These are phyloP conservation scores for Cyberlindnera samutprakarnensis DNA, from an alignment of 805 yeast species.

Conservation along the genomic window DNA sequence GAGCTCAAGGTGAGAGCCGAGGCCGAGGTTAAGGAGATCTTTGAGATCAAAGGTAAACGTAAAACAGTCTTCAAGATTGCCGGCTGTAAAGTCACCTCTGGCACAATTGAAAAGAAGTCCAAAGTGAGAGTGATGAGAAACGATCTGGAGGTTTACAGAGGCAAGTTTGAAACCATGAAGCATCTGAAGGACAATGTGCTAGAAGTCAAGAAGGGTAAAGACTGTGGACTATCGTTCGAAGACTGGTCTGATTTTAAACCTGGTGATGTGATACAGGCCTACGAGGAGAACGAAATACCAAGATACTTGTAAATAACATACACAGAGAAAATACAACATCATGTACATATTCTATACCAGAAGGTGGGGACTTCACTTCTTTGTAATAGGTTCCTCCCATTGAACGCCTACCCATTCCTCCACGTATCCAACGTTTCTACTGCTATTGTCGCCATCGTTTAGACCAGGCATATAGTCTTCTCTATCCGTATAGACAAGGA, in stretches of 20 bases:
- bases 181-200: slow-evolving; percentile 72
- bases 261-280: slow-evolving; percentile 72
- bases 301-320: slow-evolving; percentile 30
- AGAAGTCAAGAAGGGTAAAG: slow-evolving; percentile 78
- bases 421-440: slow-evolving; percentile 74
- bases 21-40: slow-evolving; percentile 62
- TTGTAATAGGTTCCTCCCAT: slow-evolving; percentile 52
- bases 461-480: slow-evolving; percentile 54
- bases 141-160: slow-evolving; percentile 42
- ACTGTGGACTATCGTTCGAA: slow-evolving; percentile 78
- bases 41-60: slow-evolving; percentile 55
- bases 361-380: background rate
- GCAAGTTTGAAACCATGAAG: slow-evolving; percentile 65
- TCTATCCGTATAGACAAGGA: slow-evolving; percentile 69
- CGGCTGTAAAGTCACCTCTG: slow-evolving; percentile 76
- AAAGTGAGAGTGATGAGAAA: slow-evolving; percentile 50
- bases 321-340: background rate
- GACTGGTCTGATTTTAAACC: slow-evolving; percentile 60
- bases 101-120: slow-evolving; percentile 54
- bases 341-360: slow-evolving; percentile 1
- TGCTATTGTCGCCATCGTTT: slow-evolving; percentile 50
- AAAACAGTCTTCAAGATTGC: slow-evolving; percentile 61
- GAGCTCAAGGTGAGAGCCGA: slow-evolving; percentile 63
- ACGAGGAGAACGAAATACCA: slow-evolving; percentile 55
- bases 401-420: slow-evolving; percentile 82